Evolutionary conservation across 257 asterid species (phyloP).

Genomic region (Rhazya stricta): DNA sequence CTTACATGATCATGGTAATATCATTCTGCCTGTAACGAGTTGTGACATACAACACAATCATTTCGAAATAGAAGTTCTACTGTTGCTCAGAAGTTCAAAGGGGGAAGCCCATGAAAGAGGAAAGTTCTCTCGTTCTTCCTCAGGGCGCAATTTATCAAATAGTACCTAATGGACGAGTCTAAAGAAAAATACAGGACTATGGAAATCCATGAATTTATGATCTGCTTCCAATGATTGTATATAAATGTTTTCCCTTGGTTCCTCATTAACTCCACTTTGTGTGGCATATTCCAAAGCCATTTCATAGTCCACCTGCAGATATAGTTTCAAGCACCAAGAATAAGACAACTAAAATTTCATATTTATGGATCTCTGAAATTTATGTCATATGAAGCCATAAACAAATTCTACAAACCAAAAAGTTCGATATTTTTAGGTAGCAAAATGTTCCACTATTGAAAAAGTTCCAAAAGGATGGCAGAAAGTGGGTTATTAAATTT

Average conservation of each 20-base stretch:
- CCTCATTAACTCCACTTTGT: conserved; percentile 75
- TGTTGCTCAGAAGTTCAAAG: not conserved
- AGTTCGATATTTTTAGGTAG: not conserved
- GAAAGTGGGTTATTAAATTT: not conserved
- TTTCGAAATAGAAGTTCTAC: not conserved
- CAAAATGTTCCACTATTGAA: not conserved
- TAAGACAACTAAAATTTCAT: not conserved
- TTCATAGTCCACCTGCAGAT: conserved; percentile 80
- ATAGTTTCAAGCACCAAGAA: not conserved
- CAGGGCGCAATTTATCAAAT: not conserved
- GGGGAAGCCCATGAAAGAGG: not conserved
- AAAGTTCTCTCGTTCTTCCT: not conserved
- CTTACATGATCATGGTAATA: not conserved
- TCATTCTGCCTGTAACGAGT: not conserved
- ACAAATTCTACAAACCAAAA: not conserved
- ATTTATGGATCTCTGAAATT: not conserved
- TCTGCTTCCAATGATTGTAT: conserved; percentile 50
- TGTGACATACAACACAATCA: not conserved
- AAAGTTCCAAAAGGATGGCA: not conserved
- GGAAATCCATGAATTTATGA: conserved; percentile 40
- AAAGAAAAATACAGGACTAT: conserved; percentile 58
- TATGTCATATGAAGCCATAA: not conserved
- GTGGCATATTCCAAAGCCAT: conserved; percentile 93
- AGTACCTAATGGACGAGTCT: conserved; percentile 49
- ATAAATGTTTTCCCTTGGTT: conserved; percentile 67